Evolutionary conservation across 768 basidiomycete species (phyloP).

Genomic region (Pisolithus microcarpus): DNA sequence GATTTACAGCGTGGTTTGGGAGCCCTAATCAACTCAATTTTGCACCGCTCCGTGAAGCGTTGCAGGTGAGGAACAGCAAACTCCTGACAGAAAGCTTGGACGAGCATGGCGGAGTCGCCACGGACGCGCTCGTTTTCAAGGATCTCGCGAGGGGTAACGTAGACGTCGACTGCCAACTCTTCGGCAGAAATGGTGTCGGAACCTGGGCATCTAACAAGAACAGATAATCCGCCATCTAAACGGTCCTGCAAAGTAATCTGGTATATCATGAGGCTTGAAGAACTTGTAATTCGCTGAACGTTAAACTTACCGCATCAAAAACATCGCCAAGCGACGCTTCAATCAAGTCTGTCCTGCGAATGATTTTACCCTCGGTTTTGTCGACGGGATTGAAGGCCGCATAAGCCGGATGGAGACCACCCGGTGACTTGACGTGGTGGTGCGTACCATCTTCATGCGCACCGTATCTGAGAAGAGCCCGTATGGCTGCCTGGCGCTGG

Average conservation of each 20-base stretch:
- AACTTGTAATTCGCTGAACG: not conserved
- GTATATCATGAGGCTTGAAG: not conserved
- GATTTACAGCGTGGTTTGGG: not conserved
- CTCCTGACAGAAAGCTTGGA: conserved; percentile 7
- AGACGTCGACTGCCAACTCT: conserved; percentile 1
- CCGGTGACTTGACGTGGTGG: not conserved
- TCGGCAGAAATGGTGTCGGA: not conserved
- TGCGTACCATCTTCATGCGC: conserved; percentile 1
- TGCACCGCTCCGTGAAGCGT: not conserved
- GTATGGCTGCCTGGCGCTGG: not conserved
- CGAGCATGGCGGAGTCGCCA: not conserved
- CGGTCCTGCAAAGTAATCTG: conserved; percentile 4
- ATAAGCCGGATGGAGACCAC: conserved; percentile 1
- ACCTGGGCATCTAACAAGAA: conserved; percentile 5
- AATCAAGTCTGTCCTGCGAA: not conserved
- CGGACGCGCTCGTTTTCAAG: not conserved
- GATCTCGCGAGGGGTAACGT: not conserved
- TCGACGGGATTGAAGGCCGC: not conserved
- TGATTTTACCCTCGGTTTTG: not conserved
- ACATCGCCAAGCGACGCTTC: not conserved
- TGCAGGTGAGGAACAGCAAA: conserved; percentile 3
- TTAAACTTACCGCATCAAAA: conserved; percentile 2
- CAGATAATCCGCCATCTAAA: conserved; percentile 4
- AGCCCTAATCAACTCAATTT: not conserved
- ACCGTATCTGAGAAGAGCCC: not conserved